Conservation (phyloP, 2,329 filamentous ascomycete genomes). For the Ceratocystis albifundus region DNA sequence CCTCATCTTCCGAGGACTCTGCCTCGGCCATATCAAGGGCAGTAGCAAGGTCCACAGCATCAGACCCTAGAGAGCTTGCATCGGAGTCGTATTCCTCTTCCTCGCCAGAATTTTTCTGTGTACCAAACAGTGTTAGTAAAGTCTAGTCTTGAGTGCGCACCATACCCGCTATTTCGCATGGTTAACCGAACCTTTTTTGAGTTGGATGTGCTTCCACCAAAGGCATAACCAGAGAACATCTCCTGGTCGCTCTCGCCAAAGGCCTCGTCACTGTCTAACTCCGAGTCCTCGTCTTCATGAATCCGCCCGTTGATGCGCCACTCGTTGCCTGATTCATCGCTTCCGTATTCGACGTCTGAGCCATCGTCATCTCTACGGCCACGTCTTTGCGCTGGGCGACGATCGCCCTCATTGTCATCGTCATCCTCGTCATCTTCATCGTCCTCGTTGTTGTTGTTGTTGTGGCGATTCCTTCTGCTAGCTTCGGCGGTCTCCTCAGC, state of each 20-base stretch:
- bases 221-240: conserved; percentile 61
- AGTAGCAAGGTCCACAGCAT: conserved; percentile 48
- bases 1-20: conserved; percentile 39
- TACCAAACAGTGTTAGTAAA: neutral
- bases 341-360: conserved; percentile 56
- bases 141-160: neutral
- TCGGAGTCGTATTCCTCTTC: conserved; percentile 39
- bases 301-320: conserved; percentile 61
- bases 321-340: conserved; percentile 74
- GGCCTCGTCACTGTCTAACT: conserved; percentile 62
- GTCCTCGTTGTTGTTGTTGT: conserved; percentile 37
- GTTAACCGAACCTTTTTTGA: conserved; percentile 27
- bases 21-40: conserved; percentile 46
- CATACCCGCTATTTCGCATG: neutral
- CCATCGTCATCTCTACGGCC: conserved; percentile 37
- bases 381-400: conserved; percentile 32
- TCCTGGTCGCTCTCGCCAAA: conserved; percentile 85
- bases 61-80: conserved; percentile 46
- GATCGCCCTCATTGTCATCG: conserved; percentile 40
- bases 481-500: conserved; percentile 15
- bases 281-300: conserved; percentile 49
- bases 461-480: conserved; percentile 34
- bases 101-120: conserved; percentile 38
- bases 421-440: conserved; percentile 43
- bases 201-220: conserved; percentile 38